Evolutionary conservation across 495 filamentous ascomycete genomes (phyloP).

Genomic region (Daldinia childiae): DNA sequence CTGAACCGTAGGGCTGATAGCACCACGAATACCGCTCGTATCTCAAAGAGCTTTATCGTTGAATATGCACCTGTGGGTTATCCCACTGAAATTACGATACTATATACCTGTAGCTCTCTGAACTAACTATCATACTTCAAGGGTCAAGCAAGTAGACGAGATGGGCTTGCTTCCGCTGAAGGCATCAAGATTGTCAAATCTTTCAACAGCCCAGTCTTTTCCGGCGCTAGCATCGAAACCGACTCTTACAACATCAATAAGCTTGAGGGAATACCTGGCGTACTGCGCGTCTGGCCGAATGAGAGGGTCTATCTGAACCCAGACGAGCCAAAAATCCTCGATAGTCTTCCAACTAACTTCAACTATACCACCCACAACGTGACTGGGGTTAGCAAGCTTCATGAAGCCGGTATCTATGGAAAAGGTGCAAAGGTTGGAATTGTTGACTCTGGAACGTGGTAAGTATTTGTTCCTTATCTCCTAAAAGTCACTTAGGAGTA

Average conservation of each 20-base stretch:
- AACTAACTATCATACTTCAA: not conserved
- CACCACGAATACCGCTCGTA: not conserved
- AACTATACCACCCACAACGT: not conserved
- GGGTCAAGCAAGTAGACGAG: conserved; percentile 24
- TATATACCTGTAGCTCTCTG: not conserved
- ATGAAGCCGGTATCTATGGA: not conserved
- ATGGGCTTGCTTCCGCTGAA: conserved; percentile 21
- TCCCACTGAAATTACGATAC: not conserved
- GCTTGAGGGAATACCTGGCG: not conserved
- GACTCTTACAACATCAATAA: not conserved
- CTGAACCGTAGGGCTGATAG: conserved; percentile 20
- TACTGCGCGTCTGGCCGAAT: not conserved
- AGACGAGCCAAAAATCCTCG: not conserved
- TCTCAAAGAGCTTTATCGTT: not conserved
- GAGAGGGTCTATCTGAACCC: not conserved
- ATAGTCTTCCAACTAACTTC: not conserved
- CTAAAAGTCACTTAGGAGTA: not conserved
- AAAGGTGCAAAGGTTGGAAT: not conserved
- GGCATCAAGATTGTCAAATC: conserved; percentile 38
- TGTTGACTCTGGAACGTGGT: conserved; percentile 1
- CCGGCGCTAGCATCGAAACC: conserved; percentile 34
- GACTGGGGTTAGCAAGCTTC: not conserved
- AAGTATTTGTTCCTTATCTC: not conserved
- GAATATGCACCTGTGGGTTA: not conserved
- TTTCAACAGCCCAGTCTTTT: conserved; percentile 36